A percentile compares a stretch with the other conserved stretches of the same genome.
phyloP scores from a whole-genome alignment of 2,329 filamentous ascomycete species.

The Sporothrix euskadiensis region DNA sequence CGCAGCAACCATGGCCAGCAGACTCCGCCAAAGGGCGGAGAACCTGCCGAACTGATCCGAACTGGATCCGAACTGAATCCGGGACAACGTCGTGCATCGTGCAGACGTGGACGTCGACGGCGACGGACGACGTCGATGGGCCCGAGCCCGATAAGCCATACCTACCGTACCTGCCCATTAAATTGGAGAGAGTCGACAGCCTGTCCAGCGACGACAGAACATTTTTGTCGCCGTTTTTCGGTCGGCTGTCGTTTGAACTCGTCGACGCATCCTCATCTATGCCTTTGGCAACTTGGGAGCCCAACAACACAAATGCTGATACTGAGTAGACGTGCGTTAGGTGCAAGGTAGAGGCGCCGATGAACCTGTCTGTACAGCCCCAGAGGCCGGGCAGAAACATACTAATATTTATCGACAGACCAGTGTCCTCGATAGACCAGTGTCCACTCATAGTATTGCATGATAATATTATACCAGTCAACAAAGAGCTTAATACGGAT shows the following conservation, averaged over 20 bases:
- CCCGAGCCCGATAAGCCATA: neutral
- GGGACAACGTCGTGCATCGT: too few species aligned
- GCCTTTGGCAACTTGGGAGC: neutral
- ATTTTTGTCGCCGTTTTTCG: neutral
- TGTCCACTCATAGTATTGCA: too few species aligned
- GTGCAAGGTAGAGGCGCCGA: neutral
- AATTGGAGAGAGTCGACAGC: neutral
- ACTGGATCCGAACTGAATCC: too few species aligned
- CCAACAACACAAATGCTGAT: neutral
- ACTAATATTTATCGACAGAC: too few species aligned
- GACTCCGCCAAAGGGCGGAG: neutral
- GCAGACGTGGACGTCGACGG: too few species aligned
- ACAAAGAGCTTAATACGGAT: too few species aligned
- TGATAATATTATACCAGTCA: too few species aligned
- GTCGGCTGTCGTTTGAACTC: neutral
- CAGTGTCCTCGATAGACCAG: too few species aligned
- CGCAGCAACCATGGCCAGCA: neutral
- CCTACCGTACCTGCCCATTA: constrained; percentile 1
- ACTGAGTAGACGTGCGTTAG: neutral
- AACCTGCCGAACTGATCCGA: neutral
- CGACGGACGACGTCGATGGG: neutral
- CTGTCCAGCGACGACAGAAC: neutral
- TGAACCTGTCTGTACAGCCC: too few species aligned
- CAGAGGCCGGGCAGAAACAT: too few species aligned
- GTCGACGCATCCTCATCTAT: constrained; percentile 1